phyloP scores from a whole-genome alignment of 2,329 filamentous ascomycete genomes.

The Magnaporthales sp. region DNA sequence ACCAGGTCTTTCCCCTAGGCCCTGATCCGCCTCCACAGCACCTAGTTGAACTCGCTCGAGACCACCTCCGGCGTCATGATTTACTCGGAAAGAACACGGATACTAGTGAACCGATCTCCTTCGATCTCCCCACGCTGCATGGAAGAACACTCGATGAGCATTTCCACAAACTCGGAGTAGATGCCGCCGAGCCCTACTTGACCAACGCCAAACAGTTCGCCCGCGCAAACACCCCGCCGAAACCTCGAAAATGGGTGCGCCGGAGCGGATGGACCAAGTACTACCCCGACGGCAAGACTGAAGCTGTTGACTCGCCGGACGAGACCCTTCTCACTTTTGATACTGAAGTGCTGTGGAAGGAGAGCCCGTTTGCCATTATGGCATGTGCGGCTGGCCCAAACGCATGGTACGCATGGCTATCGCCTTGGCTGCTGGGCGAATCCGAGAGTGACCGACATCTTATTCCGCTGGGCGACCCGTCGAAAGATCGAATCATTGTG shows the following conservation, averaged over 20 bases:
- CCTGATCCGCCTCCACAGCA: slow-evolving; percentile 52
- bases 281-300: slow-evolving; percentile 59
- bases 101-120: slow-evolving; percentile 64
- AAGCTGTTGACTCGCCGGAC: slow-evolving; percentile 66
- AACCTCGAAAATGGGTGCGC: slow-evolving; percentile 63
- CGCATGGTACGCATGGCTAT: slow-evolving; percentile 96
- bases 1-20: slow-evolving; percentile 67
- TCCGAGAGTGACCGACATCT: slow-evolving; percentile 69
- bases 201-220: slow-evolving; percentile 67
- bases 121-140: slow-evolving; percentile 74
- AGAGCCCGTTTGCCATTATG: slow-evolving; percentile 90
- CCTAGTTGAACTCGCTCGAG: slow-evolving; percentile 69
- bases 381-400: slow-evolving; percentile 85
- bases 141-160: slow-evolving; percentile 85
- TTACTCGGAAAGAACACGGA: slow-evolving; percentile 86
- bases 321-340: slow-evolving; percentile 85
- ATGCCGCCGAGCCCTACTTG: slow-evolving; percentile 80
- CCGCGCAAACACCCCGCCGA: slow-evolving; percentile 45
- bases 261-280: slow-evolving; percentile 95
- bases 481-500: slow-evolving; percentile 66
- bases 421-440: slow-evolving; percentile 86
- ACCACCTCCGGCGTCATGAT: slow-evolving; percentile 79
- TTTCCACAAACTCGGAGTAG: slow-evolving; percentile 79
- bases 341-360: slow-evolving; percentile 93
- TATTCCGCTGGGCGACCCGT: slow-evolving; percentile 75